Conservation (phyloP, 2,329 filamentous ascomycete genomes). For the Seiridium cupressi region DNA sequence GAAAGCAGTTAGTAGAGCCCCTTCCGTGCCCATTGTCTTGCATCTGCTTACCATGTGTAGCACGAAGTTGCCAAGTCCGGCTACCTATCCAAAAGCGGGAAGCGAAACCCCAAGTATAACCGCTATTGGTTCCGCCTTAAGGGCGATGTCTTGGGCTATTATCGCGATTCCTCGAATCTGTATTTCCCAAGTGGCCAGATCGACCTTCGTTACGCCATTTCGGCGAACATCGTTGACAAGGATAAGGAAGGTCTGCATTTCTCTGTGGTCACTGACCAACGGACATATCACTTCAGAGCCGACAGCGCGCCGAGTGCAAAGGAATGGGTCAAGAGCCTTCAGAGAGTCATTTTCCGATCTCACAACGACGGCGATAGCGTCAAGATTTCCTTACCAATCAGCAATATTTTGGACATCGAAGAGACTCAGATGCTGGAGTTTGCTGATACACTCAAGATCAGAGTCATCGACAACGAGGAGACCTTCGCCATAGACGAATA, state of each 20-base stretch:
- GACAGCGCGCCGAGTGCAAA: slow-evolving; percentile 86
- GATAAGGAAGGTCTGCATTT: slow-evolving; percentile 78
- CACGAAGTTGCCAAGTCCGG: slow-evolving; percentile 80
- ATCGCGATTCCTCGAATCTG: slow-evolving; percentile 75
- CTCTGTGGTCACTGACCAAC: slow-evolving; percentile 75
- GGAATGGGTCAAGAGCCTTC: slow-evolving; percentile 93
- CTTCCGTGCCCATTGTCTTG: not conserved
- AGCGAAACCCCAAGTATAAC: slow-evolving; percentile 81
- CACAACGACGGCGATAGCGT: slow-evolving; percentile 97
- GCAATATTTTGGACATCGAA: slow-evolving; percentile 89
- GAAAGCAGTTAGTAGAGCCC: slow-evolving; percentile 64
- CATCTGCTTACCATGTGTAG: slow-evolving; percentile 32
- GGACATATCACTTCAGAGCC: slow-evolving; percentile 83
- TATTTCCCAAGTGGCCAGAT: slow-evolving; percentile 94
- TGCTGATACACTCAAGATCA: slow-evolving; percentile 89
- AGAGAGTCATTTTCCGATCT: slow-evolving; percentile 91
- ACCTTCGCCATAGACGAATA: slow-evolving; percentile 97
- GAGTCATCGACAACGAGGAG: slow-evolving; percentile 90
- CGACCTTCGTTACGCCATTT: slow-evolving; percentile 87
- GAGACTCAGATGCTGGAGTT: slow-evolving; percentile 88
- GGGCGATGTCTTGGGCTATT: slow-evolving; percentile 90
- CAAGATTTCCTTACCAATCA: slow-evolving; percentile 88
- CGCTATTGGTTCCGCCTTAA: slow-evolving; percentile 93
- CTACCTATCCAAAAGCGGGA: slow-evolving; percentile 83
- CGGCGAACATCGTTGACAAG: slow-evolving; percentile 74